Evolutionary conservation across 495 filamentous ascomycete species (phyloP), one percentile per base, ranked within the genome.

Genomic region (Penicillium samsonianum): DNA sequence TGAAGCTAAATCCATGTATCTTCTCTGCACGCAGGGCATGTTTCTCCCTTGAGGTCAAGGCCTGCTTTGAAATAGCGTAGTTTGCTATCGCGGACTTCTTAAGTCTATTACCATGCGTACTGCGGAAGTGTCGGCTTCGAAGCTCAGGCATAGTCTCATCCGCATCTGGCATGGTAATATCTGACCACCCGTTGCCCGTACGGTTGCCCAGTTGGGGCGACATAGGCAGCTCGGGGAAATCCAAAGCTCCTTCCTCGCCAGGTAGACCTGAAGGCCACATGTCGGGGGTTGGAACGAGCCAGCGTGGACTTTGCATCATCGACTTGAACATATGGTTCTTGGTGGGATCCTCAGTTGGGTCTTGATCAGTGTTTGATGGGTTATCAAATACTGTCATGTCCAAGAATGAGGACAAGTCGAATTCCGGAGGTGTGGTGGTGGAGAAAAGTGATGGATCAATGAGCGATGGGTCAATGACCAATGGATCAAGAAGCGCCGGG

Each of bases 261-360:
- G 53, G 53, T 20, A 16, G 9, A 37, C 53, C 53, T 0, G 42
- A 46, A 4, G 53, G 53, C 53, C 53, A 55, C 10, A 47, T n/a
- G 0, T 25, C 42, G 11, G 16, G 14, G 38, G 19, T 8, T 14
- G 9, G 17, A 19, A 6, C 17, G 3, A 55, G 23, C 53, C 53
- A 55, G 53, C 14, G 23, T 16, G 53, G 53, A 10, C 25, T 31
- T 2, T 42, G n/a, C 16, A 42, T 17, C 50, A 53, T 53, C 16
- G 50, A 53, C 4, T 14, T 0, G n/a, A 53, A 53, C 4, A 42
- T 28, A 31, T 43, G 50, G 17, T 19, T 16, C 1, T 53, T 31
- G 23, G 8, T 19, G 4, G 3, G 1, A 22, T 41, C 49, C 6
- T 33, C 37, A 10, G 20, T 9, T 20, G 2, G 5, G 4, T 2